Conservation (phyloP, 495 filamentous ascomycete species). For the Coniosporium apollinis region DNA sequence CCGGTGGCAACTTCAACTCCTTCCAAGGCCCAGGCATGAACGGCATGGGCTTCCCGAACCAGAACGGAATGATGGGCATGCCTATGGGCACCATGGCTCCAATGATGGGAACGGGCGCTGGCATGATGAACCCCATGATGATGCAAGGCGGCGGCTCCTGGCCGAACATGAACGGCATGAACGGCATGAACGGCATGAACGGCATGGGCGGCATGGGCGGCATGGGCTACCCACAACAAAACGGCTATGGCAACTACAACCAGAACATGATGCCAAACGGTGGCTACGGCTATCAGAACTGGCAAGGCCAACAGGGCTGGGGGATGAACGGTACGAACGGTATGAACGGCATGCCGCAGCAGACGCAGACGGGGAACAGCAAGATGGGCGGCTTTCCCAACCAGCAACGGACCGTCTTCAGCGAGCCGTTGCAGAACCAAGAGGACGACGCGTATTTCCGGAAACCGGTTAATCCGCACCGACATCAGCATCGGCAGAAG, state of each 20-base stretch:
- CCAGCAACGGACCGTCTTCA: slow-evolving; percentile 54
- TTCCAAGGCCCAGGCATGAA: slow-evolving; percentile 18
- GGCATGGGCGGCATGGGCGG: slow-evolving; percentile 7
- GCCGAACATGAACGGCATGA: slow-evolving; percentile 12
- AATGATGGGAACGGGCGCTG: slow-evolving; percentile 22
- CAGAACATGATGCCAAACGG: slow-evolving; percentile 1
- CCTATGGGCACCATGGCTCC: slow-evolving; percentile 29
- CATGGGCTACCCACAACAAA: slow-evolving; percentile 1
- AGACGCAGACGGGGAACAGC: slow-evolving; percentile 19
- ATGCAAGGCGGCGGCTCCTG: slow-evolving; percentile 14
- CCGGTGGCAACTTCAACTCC: not conserved
- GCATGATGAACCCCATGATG: slow-evolving; percentile 19
- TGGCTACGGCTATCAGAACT: slow-evolving; percentile 5
- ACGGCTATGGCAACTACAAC: slow-evolving; percentile 1
- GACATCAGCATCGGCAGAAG: slow-evolving; percentile 64
- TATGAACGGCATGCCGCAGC: slow-evolving; percentile 10
- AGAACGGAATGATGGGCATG: slow-evolving; percentile 14
- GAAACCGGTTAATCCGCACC: slow-evolving; percentile 88
- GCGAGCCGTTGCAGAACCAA: slow-evolving; percentile 44
- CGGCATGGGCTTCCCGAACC: slow-evolving; percentile 19
- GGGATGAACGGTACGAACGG: slow-evolving; percentile 5
- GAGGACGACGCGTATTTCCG: slow-evolving; percentile 91
- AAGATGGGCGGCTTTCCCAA: slow-evolving; percentile 40
- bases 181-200: slow-evolving; percentile 6
- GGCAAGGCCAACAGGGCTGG: slow-evolving; percentile 5